Evolutionary conservation across 768 basidiomycete species (phyloP), one percentile per base, ranked within the genome.

Genomic region (Nidularia pulvinata): DNA sequence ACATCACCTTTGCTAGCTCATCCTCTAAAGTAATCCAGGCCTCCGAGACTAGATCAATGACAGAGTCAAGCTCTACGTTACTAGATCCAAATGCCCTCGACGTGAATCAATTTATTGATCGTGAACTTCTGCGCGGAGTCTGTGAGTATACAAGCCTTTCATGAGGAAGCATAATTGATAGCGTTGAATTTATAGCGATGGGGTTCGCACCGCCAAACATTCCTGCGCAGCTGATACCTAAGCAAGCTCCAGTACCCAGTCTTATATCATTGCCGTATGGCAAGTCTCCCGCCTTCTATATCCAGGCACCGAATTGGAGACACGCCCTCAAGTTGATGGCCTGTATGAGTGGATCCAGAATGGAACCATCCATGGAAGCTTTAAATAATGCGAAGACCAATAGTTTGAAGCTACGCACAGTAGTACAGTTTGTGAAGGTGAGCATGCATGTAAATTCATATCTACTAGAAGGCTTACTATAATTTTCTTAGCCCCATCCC

Each of bases 351-450:
- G 83, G 77, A 33, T 86, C 88, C 5, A 82, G 82, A 48, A 72
- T 93, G 45, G 86, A 92, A 58, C 82, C 91, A 1, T 83, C 86
- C 0, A 62, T 89, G 36, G 87, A 89, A 59, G 85, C 88, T 1
- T 68, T 88, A 57, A 81, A 83, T 1, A 67, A 78, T 0, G 72
- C 78, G 33, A 86, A 85, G 60, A 72, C 70, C 1, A 79, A 81
- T 5, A 19, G 19, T 19, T 13, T 86, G 49, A 79, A 78, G 55
- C 69, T 93, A 45, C 85, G 91, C 42, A 85, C 85, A 0, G 88
- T 93, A 0, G 69, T 93, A 51, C 91, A 93, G 61, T 91, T 93
- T 60, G 77, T 91, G 48, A 89, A 85, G 76, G 91, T 89, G 59
- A 50, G 79, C 60, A 19, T 19, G 19, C 19, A 19, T 37, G 19